A percentile compares a stretch with the other conserved stretches of the same genome.
phyloP scores from a whole-genome alignment of 148 eudicot genomes.

The Pouteria glomerata region DNA sequence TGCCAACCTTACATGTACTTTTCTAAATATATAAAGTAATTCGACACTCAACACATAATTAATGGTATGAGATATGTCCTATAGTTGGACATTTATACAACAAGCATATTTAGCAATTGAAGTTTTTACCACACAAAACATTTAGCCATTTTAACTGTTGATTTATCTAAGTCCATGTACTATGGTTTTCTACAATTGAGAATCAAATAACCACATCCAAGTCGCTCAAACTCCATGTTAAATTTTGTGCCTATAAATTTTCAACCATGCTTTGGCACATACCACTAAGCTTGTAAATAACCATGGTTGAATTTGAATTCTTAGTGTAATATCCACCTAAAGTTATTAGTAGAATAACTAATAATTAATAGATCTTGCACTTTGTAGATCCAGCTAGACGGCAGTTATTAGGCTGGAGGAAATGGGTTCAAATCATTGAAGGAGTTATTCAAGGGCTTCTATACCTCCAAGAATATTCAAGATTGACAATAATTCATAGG shows the following conservation, averaged over 20 bases:
- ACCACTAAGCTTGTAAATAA: not conserved
- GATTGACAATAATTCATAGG: conserved; percentile 36
- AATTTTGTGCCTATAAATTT: too few species aligned
- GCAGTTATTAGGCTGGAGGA: conserved; percentile 33
- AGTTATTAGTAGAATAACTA: not conserved
- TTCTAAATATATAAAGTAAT: not conserved
- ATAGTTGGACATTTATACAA: too few species aligned
- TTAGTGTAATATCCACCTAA: not conserved
- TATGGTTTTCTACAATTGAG: too few species aligned
- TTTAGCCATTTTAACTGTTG: too few species aligned
- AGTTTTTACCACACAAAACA: too few species aligned
- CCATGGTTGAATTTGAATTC: not conserved
- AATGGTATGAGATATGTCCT: too few species aligned
- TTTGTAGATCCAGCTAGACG: conserved; percentile 26
- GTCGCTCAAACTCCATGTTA: too few species aligned
- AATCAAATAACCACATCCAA: too few species aligned
- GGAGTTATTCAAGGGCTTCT: conserved; percentile 44
- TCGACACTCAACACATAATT: too few species aligned
- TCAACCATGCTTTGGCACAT: not conserved
- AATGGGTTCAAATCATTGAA: conserved; percentile 30
- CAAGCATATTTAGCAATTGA: too few species aligned
- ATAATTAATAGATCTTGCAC: not conserved
- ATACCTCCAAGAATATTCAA: conserved; percentile 46
- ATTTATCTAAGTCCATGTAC: too few species aligned
- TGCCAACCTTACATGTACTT: not conserved